Conservation (phyloP, 805 yeast genomes). For the Yarrowia bubula region DNA sequence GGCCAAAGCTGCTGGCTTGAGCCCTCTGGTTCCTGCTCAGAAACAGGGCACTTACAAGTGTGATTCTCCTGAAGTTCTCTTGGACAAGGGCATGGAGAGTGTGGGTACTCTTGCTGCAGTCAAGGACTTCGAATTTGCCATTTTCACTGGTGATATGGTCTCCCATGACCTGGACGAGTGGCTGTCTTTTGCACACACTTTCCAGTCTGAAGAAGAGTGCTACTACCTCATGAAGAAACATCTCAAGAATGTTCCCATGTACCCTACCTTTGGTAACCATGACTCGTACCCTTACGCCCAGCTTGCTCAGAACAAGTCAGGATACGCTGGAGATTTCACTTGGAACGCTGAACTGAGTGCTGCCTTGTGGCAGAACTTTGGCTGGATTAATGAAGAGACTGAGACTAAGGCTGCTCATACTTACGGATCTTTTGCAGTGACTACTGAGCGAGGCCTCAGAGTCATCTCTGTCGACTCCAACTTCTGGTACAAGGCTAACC, state of each 20-base stretch:
- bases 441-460: conserved; percentile 55
- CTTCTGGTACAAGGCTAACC: conserved; percentile 62
- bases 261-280: conserved; percentile 65
- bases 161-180: conserved; percentile 56
- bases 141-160: conserved; percentile 72
- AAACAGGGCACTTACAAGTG: conserved; percentile 61
- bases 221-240: conserved; percentile 53
- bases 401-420: conserved; percentile 39
- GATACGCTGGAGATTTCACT: conserved; percentile 44
- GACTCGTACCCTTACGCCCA: conserved; percentile 73
- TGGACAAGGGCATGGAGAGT: conserved; percentile 55
- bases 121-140: conserved; percentile 53
- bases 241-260: conserved; percentile 55
- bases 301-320: conserved; percentile 53
- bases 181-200: conserved; percentile 48
- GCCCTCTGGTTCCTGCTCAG: conserved; percentile 49
- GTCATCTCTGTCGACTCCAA: conserved; percentile 64
- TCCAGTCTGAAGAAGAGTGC: conserved; percentile 51
- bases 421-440: conserved; percentile 60
- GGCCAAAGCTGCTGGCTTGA: background rate
- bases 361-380: conserved; percentile 48
- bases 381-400: conserved; percentile 43
- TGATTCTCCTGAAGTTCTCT: conserved; percentile 63
- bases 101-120: conserved; percentile 41
- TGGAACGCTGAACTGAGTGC: conserved; percentile 51